Evolutionary conservation across 2,329 filamentous ascomycete species (phyloP).

Genomic region (Paecilomyces sp.): DNA sequence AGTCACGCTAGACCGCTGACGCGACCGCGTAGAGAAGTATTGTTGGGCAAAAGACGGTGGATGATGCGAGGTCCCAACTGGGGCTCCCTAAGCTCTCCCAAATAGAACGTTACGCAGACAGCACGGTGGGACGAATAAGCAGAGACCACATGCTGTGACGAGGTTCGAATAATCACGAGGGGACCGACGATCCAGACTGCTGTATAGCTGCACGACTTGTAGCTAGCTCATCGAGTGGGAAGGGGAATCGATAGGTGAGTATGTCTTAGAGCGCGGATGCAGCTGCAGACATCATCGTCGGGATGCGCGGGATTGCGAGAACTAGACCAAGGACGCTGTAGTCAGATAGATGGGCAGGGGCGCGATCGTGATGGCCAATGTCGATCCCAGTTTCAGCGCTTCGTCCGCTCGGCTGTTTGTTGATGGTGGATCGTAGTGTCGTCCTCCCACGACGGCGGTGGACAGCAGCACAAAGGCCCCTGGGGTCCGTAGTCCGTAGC

Average conservation of each 20-base stretch:
- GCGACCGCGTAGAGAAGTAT: slow-evolving; percentile 11
- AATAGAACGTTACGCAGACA: slow-evolving; percentile 28
- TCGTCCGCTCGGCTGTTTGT: not conserved
- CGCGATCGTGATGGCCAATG: not conserved
- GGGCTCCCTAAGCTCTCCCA: slow-evolving; percentile 16
- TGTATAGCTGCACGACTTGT: slow-evolving; percentile 2
- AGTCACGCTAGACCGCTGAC: slow-evolving; percentile 1
- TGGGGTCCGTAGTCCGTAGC: not conserved
- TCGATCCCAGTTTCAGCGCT: not conserved
- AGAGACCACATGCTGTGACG: slow-evolving; percentile 9
- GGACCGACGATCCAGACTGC: slow-evolving; percentile 16
- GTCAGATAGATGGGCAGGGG: not conserved
- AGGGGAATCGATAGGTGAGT: not conserved
- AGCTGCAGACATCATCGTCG: not conserved
- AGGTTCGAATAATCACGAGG: not conserved
- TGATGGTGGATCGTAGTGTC: not conserved
- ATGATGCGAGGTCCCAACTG: slow-evolving; percentile 12
- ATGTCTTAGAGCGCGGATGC: not conserved
- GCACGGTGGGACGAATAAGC: slow-evolving; percentile 7
- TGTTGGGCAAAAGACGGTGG: slow-evolving; percentile 8
- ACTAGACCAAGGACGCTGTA: not conserved
- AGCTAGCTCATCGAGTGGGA: not conserved
- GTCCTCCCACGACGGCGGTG: not conserved
- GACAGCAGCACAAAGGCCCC: not conserved
- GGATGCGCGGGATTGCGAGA: not conserved